Percentiles rank a stretch among this genome's conserved stretches.
phyloP scores from a whole-genome alignment of 2,329 filamentous ascomycete species.

The Xylaria arbuscula region DNA sequence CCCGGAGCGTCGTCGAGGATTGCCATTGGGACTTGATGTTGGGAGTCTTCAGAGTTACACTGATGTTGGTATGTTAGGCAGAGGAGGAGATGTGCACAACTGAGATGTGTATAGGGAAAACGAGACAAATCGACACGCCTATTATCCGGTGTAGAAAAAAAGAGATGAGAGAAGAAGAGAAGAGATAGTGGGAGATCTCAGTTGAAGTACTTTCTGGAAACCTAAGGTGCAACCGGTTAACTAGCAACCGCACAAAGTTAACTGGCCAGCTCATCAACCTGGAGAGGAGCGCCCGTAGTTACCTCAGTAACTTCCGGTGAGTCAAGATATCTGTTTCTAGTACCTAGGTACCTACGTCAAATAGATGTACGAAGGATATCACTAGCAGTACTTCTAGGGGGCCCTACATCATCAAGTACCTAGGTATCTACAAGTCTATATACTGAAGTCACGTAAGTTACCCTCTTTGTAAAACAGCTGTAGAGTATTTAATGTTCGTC shows the following conservation, averaged over 20 bases:
- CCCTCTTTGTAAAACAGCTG: background rate
- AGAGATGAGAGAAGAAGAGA: background rate
- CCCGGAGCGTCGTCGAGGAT: conserved; percentile 43
- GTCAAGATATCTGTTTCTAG: no score
- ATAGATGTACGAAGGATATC: no score
- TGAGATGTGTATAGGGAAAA: background rate
- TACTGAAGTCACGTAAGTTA: background rate
- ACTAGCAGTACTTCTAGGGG: no score
- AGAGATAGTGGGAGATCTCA: background rate
- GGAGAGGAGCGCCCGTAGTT: no score
- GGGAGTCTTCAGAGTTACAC: background rate
- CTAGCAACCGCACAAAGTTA: no score
- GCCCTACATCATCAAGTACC: background rate
- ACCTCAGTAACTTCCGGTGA: no score
- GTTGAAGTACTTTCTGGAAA: background rate
- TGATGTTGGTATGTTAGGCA: background rate
- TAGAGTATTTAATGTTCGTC: no score
- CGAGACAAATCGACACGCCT: background rate
- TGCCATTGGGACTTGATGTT: conserved; percentile 37
- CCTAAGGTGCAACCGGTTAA: no score
- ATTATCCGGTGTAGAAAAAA: background rate
- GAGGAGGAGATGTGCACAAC: background rate
- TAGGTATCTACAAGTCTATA: no score
- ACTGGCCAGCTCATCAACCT: no score
- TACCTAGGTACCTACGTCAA: no score